phyloP scores from a whole-genome alignment of 768 basidiomycete species.

The Leccinum rimulosum region DNA sequence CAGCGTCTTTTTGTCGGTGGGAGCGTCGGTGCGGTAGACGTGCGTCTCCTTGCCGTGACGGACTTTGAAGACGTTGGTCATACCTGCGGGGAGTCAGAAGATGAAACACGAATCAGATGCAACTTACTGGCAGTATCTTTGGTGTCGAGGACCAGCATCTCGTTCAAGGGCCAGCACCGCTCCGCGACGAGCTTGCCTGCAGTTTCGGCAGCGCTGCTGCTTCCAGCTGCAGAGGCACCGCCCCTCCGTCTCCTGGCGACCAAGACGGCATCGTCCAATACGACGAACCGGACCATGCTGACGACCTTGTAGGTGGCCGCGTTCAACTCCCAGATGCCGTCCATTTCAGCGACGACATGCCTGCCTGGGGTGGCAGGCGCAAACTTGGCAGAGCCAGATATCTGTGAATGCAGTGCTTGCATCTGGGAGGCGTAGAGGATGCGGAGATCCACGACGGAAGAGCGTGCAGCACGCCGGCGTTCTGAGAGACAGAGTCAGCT shows the following conservation, averaged over 20 bases:
- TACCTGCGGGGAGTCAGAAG: constrained; percentile 38
- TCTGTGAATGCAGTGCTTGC: constrained; percentile 82
- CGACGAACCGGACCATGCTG: constrained; percentile 82
- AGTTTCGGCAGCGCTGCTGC: constrained; percentile 56
- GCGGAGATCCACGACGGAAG: constrained; percentile 93
- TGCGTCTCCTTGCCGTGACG: constrained; percentile 90
- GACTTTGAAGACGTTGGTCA: constrained; percentile 98
- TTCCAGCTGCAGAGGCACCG: constrained; percentile 54
- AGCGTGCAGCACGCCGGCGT: constrained; percentile 65
- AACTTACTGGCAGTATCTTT: constrained; percentile 87
- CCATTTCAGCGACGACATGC: constrained; percentile 85
- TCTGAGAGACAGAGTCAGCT: constrained; percentile 31
- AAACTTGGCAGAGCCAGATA: constrained; percentile 95
- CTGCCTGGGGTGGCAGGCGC: constrained; percentile 88
- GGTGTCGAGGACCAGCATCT: constrained; percentile 93
- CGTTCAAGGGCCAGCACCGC: constrained; percentile 87
- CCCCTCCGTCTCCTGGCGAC: constrained; percentile 77
- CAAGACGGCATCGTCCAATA: constrained; percentile 88
- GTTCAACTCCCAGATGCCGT: constrained; percentile 80
- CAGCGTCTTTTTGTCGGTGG: constrained; percentile 83
- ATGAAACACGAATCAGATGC: background rate
- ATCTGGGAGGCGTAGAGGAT: constrained; percentile 94
- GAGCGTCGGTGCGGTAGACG: constrained; percentile 83
- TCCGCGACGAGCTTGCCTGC: constrained; percentile 86
- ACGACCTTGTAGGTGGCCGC: constrained; percentile 93